Conservation (phyloP, 306 rosid species). For the Cicer cuneatum region DNA sequence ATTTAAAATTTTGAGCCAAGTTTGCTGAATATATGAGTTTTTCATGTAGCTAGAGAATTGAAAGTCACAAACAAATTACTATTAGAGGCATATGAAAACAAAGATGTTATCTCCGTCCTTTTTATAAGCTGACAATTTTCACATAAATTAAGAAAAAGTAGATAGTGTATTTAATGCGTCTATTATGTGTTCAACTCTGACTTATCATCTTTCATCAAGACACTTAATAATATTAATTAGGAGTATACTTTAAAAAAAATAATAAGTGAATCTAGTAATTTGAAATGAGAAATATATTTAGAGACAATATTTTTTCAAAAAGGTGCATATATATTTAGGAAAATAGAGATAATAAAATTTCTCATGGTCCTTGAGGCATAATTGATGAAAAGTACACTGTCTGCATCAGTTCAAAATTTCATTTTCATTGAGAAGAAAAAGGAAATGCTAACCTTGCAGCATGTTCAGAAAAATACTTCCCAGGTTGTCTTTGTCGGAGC, state of each 20-base stretch:
- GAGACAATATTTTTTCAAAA: no score
- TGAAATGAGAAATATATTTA: no score
- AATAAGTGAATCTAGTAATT: no score
- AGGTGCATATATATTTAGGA: no score
- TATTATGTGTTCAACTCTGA: no score
- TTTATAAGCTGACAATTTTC: no score
- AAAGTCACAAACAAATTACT: background rate
- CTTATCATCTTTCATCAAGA: no score
- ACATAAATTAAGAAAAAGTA: no score
- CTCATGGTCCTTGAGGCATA: background rate
- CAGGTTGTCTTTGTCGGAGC: conserved; percentile 86
- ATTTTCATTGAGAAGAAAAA: background rate
- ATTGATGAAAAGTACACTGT: background rate
- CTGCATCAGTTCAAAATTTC: background rate
- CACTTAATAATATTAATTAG: no score
- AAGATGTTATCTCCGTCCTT: no score
- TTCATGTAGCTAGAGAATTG: background rate
- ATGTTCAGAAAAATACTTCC: conserved; percentile 83
- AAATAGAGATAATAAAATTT: background rate
- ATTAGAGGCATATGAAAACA: background rate
- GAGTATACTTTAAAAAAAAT: no score
- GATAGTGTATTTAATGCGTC: no score
- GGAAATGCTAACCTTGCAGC: conserved; percentile 83
- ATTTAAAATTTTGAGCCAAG: background rate
- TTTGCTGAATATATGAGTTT: background rate